Percentiles rank a stretch among this genome's conserved stretches.
Conservation (phyloP, 257 asterid species). For the Sherardia arvensis region DNA sequence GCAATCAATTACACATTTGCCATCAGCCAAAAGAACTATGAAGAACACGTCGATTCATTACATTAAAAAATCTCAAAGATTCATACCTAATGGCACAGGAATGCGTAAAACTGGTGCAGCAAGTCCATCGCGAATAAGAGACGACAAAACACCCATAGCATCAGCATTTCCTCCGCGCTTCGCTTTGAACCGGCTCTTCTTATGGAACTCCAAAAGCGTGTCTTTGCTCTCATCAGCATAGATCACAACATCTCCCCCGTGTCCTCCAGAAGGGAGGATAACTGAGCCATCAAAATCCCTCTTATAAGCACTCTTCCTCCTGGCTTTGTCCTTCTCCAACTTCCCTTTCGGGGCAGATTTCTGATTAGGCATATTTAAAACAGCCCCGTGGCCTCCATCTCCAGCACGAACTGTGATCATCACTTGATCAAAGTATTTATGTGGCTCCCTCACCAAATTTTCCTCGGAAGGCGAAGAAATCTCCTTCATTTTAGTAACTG, state of each 20-base stretch:
- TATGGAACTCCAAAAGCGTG: slow-evolving; percentile 74
- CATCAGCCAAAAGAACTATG: not conserved
- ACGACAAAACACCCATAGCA: slow-evolving; percentile 81
- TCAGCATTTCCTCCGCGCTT: slow-evolving; percentile 95
- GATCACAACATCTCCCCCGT: slow-evolving; percentile 77
- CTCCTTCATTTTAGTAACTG: slow-evolving; percentile 40
- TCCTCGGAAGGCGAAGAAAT: slow-evolving; percentile 45
- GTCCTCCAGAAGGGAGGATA: slow-evolving; percentile 84
- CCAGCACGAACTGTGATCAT: slow-evolving; percentile 77
- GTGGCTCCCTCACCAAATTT: slow-evolving; percentile 52
- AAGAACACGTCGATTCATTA: not conserved
- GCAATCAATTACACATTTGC: not conserved
- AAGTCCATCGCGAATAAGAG: slow-evolving; percentile 62
- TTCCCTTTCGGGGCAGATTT: slow-evolving; percentile 39
- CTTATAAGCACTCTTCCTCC: slow-evolving; percentile 44
- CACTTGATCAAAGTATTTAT: slow-evolving; percentile 85
- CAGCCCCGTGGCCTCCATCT: slow-evolving; percentile 89
- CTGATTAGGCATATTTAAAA: slow-evolving; percentile 53
- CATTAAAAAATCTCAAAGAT: no score
- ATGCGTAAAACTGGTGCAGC: slow-evolving; percentile 63
- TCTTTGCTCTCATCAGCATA: slow-evolving; percentile 80
- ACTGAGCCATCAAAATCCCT: slow-evolving; percentile 91
- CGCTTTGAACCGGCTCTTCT: slow-evolving; percentile 48
- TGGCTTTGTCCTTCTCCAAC: slow-evolving; percentile 46
- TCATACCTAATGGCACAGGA: slow-evolving; percentile 82